Percentiles rank a stretch among this genome's conserved stretches.
Conservation (phyloP, 2,329 filamentous ascomycete genomes). For the Ophiocordyceps australis region DNA sequence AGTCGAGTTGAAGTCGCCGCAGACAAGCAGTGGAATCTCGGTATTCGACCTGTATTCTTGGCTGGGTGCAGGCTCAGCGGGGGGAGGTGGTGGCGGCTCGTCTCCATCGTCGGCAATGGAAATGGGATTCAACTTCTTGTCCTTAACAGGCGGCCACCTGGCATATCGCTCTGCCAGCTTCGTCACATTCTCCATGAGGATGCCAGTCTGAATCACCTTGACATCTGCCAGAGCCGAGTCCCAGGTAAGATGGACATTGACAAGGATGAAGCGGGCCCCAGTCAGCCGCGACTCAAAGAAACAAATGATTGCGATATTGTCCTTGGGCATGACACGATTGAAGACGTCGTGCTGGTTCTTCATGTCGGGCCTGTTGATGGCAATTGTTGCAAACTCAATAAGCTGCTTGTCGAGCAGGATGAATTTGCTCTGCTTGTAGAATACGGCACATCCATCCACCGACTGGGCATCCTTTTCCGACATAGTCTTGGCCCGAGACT, state of each 20-base stretch:
- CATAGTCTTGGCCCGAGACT: constrained; percentile 83
- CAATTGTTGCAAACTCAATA: constrained; percentile 79
- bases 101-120: constrained; percentile 21
- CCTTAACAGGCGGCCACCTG: constrained; percentile 59
- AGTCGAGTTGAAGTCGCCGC: constrained; percentile 91
- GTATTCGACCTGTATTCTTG: constrained; percentile 73
- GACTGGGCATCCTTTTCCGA: constrained; percentile 67
- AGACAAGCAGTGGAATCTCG: constrained; percentile 79
- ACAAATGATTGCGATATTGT: constrained; percentile 83
- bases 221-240: constrained; percentile 82
- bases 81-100: constrained; percentile 28
- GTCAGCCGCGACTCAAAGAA: constrained; percentile 87
- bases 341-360: constrained; percentile 96
- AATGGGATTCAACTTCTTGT: constrained; percentile 48
- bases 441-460: constrained; percentile 94
- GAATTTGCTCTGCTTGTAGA: constrained; percentile 92
- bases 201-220: constrained; percentile 90
- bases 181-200: constrained; percentile 80
- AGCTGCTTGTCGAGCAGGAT: constrained; percentile 87
- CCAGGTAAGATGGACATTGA: constrained; percentile 92
- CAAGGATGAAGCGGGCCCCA: constrained; percentile 80
- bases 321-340: constrained; percentile 95
- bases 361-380: constrained; percentile 90
- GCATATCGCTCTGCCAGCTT: constrained; percentile 76
- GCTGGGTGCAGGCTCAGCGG: constrained; percentile 56